Base-by-base conservation (phyloP, 2,329 filamentous ascomycete genomes). In the Aspergillus aculeatinus region DNA sequence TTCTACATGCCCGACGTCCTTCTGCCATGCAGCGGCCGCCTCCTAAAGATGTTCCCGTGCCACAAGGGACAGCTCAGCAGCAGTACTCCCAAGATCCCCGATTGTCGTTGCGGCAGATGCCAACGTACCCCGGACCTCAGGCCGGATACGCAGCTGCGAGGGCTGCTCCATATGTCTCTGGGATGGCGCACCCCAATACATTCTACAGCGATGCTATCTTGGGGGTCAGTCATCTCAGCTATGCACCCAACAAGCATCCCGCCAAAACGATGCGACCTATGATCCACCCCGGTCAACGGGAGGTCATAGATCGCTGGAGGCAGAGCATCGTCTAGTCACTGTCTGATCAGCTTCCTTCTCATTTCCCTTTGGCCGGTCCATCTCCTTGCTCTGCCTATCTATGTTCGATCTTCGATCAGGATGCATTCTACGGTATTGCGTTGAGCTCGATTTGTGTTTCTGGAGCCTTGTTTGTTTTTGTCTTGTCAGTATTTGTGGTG, bases 301-400 rank as follows among this genome's bases (percentile, higher is more conserved):
- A 82, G 60, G 76, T 83, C 60, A 86, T 87, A 72, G 83, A 87
- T 75, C 82, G 80, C 35, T 87, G 85, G 85, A 80, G 85, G 68
- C 78, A 82, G 63, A 77, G 76, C 58, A 72, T 78, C 57, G 67
- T 66, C 35, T 74, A 67, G 12, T 47, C n/a, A 16, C 7, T 16
- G 19, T 50, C 25, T 44, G 5, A 16, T 44, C 16, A 9, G 39
- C 39, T 19, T 19, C 39, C n/a, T 44, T 44, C 16, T 44, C 39
- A 1, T 44, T 9, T 44, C 12, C 14, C 39, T n/a, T 44, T 44
- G 39, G 3, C 14, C 14, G 5, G 14, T 35, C 16, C 14, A 12
- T 35, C 33, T 35, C 33, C 33, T 35, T 5, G 33, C 33, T 16
- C 39, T n/a, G 39, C 39, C 16, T 16, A 6, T 44, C 39, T 44